Percentiles rank a stretch among this genome's conserved stretches.
Conservation (phyloP, 2,329 filamentous ascomycete species). For the Ciborinia camelliae region DNA sequence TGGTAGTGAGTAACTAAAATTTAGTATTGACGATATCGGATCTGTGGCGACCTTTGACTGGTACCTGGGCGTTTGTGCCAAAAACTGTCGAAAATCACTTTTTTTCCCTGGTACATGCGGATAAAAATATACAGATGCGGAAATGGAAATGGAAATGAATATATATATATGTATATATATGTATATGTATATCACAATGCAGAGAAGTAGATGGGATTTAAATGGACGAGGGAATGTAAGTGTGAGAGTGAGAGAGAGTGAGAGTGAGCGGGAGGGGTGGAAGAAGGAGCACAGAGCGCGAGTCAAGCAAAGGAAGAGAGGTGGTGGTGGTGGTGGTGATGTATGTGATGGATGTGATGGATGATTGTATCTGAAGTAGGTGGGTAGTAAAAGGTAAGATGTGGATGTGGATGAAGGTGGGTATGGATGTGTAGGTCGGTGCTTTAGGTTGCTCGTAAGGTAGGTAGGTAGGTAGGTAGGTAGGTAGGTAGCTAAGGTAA, state of each 20-base stretch:
- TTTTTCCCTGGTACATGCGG: not conserved
- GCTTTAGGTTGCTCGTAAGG: constrained; percentile 27
- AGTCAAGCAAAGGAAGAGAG: constrained; percentile 13
- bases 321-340: constrained; percentile 4
- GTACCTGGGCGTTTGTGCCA: constrained; percentile 14
- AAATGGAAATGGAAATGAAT: constrained; percentile 12
- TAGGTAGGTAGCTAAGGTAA: no score
- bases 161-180: constrained; percentile 18
- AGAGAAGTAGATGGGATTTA: constrained; percentile 4
- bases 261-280: constrained; percentile 15
- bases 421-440: constrained; percentile 19
- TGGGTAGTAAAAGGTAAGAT: constrained; percentile 19
- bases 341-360: no score
- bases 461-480: no score
- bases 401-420: constrained; percentile 16
- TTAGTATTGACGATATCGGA: constrained; percentile 15
- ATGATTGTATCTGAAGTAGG: constrained; percentile 12
- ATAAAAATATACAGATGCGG: constrained; percentile 6
- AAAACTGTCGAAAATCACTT: constrained; percentile 6
- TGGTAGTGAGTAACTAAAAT: not conserved
- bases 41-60: constrained; percentile 17
- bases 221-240: not conserved
- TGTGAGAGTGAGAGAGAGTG: constrained; percentile 11
- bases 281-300: constrained; percentile 14
- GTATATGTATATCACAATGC: constrained; percentile 17